Percentiles rank a stretch among this genome's conserved stretches.
Conservation (phyloP, 2,329 filamentous ascomycete species). For the Trichoderma sp. region DNA sequence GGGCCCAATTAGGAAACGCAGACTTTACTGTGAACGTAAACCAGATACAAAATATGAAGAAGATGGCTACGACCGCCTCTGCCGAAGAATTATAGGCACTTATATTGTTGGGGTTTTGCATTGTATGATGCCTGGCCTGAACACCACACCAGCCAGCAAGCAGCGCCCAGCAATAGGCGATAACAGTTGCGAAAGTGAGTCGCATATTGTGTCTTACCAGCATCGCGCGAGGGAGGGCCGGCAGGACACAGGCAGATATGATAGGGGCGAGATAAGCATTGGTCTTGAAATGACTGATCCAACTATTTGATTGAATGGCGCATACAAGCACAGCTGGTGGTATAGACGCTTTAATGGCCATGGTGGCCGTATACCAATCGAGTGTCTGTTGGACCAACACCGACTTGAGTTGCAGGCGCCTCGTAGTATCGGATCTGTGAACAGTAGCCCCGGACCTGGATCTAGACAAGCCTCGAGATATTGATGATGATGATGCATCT, state of each 20-base stretch:
- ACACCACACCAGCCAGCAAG: background rate
- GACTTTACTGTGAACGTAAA: background rate
- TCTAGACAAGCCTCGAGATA: background rate
- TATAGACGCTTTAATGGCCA: background rate
- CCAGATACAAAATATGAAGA: background rate
- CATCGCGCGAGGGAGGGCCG: background rate
- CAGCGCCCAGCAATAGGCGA: background rate
- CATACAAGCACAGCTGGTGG: constrained; percentile 6
- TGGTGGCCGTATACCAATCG: background rate
- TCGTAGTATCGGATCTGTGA: background rate
- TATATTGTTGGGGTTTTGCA: background rate
- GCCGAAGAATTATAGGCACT: background rate
- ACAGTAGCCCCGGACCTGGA: background rate
- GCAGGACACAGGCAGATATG: background rate
- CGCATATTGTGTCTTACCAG: background rate
- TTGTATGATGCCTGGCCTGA: background rate
- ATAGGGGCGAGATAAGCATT: background rate
- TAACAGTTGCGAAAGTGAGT: background rate
- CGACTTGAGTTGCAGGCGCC: background rate
- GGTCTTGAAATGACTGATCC: background rate
- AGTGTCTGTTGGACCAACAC: background rate
- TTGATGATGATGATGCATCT: background rate
- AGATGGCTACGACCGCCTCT: background rate
- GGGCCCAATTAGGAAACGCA: background rate
- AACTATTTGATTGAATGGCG: constrained; percentile 2